Evolutionary conservation across 2,329 filamentous ascomycete species (phyloP).

Genomic region (Pleurostoma richardsiae): DNA sequence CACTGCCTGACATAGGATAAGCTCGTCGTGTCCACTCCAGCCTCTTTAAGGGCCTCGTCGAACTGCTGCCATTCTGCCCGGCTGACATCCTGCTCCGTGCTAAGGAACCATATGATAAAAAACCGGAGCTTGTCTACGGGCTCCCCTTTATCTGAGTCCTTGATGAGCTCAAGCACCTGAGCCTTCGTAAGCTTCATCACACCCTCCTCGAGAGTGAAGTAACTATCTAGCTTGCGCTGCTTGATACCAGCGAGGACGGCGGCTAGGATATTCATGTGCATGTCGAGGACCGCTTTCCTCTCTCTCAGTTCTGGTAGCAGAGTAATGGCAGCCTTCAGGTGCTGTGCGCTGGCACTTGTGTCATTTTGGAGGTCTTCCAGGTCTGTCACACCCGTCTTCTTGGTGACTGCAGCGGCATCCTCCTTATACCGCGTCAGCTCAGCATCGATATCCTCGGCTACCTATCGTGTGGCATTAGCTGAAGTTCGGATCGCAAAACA

Average conservation of each 20-base stretch:
- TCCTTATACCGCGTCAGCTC: conserved; percentile 94
- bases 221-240: conserved; percentile 90
- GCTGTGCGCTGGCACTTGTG: conserved; percentile 81
- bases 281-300: conserved; percentile 87
- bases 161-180: conserved; percentile 83
- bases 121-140: conserved; percentile 85
- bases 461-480: conserved; percentile 1
- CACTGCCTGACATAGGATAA: conserved; percentile 84
- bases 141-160: conserved; percentile 75
- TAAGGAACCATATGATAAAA: conserved; percentile 96
- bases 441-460: conserved; percentile 55
- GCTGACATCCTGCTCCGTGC: conserved; percentile 82
- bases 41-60: conserved; percentile 72
- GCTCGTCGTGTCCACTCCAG: conserved; percentile 71
- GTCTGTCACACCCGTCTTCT: conserved; percentile 87
- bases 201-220: conserved; percentile 90
- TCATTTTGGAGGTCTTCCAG: conserved; percentile 92
- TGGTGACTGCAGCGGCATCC: conserved; percentile 89
- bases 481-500: too few species aligned
- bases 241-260: conserved; percentile 62
- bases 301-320: conserved; percentile 87
- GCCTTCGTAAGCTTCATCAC: conserved; percentile 86
- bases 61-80: conserved; percentile 81
- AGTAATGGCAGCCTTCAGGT: conserved; percentile 93
- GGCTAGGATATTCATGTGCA: conserved; percentile 95